Evolutionary conservation across 2,329 filamentous ascomycete species (phyloP), one percentile per base, ranked within the genome.

Genomic region (Cladobotryum protrusum): DNA sequence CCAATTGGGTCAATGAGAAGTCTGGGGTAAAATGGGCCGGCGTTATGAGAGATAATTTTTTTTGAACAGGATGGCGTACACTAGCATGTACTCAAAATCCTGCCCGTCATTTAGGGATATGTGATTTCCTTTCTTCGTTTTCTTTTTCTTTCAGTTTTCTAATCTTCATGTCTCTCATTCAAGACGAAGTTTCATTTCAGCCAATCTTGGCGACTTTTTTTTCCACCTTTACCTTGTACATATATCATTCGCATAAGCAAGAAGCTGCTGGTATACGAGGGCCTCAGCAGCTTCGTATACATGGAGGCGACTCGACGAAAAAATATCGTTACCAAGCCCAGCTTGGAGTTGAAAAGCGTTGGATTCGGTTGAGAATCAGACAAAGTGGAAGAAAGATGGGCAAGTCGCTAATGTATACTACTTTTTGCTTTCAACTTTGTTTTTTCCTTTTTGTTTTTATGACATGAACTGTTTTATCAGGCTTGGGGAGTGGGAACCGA

Each of bases 391-490:
- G 45, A 48, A 52, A 53, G 50, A 54, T 55, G 58, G 54, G 57
- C 55, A 57, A 60, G 57, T 60, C 57, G 60, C 57, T 56, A 60
- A 62, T 58, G 59, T 62, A 54, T 60, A 62, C 11, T 29, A 9
- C 24, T 29, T 9, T 29, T 29, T 29, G 7, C 24, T 29, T 59
- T 57, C 56, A 29, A 57, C 54, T 61, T 55, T 57, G 45, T 46
- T 51, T 37, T 34, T 54, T 34, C n/a, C 24, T 35, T 47, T 11
- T 47, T 36, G 33, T 14, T 50, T 40, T 54, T 53, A 44, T 52
- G 55, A 48, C 37, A 48, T 36, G 47, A 15, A 15, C 7, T 42
- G 15, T 42, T 6, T 29, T 29, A 4, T 19, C 8, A 42, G 17
- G 39, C 39, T 20, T 13, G 4, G 11, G 39, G 39, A 18, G 15